Base-by-base conservation (phyloP, 2,329 filamentous ascomycete genomes). In the Rhynchosporium secalis region DNA sequence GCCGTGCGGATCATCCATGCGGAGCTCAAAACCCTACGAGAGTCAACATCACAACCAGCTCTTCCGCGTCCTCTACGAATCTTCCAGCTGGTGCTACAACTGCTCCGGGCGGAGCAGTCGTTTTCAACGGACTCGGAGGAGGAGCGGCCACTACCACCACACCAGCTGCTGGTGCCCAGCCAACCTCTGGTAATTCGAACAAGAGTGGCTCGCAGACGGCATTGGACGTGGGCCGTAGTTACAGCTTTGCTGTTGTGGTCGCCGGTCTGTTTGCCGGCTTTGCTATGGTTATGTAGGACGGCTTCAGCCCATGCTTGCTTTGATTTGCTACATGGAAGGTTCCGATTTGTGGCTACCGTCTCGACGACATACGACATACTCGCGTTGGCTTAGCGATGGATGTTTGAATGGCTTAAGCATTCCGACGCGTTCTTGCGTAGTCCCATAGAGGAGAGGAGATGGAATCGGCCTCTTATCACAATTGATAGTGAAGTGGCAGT, bases 1-100 rank as follows among this genome's bases (percentile, higher is more conserved):
- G 90, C 78, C 80, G 83, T 60, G 71, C 83, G 69, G 78, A 92
- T 65, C 79, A 92, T 77, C 89, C 86, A 3, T 94, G 90, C 75
- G 90, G 90, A 73, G 90, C 90, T 43, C 80, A 80, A 69, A 78
- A 83, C 72, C 90, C 90, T 13, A 83, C 76, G 47, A 80, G 79
- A 62, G 76, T 79, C 74, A 92, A 91, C 76, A 70, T 74, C 4
- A 83, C 83, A 9, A 76, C 79, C 9, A 57, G 51, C 9, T 46
- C 57, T 43, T 48, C 76, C 56, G 40, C 46, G 10, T 60, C 75
- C 58, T 75, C 75, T 33, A 76, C 74, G 5, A 72, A 71, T 20
- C 75, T 79, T 12, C 71, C 78, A 15, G 76, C 78, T 29, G 73
- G 75, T 61, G 76, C 75, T 38, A 71, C 72, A 9, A 68, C 73